Percentiles rank a stretch among this genome's conserved stretches.
phyloP scores from a whole-genome alignment of 2,329 filamentous ascomycete species.

The Fusarium sp. region DNA sequence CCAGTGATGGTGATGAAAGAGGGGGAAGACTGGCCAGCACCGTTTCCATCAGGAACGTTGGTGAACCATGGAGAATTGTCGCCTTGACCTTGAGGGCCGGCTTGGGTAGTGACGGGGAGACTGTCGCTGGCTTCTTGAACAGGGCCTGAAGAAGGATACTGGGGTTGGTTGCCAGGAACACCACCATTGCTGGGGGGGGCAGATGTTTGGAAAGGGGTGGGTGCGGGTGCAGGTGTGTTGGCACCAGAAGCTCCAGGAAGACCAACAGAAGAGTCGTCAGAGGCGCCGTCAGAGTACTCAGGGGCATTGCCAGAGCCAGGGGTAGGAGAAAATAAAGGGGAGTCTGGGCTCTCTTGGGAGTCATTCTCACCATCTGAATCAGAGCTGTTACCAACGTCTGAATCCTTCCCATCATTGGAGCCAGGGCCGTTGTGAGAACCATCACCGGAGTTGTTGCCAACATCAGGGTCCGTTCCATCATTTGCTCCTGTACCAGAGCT shows the following conservation, averaged over 20 bases:
- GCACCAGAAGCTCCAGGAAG: constrained; percentile 29
- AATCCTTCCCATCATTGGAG: constrained; percentile 4
- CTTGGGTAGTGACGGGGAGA: constrained; percentile 39
- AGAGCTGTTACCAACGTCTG: constrained; percentile 13
- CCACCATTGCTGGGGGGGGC: constrained; percentile 28
- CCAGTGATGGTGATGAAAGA: constrained; percentile 45
- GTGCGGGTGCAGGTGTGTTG: constrained; percentile 28
- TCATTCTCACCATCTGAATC: constrained; percentile 18
- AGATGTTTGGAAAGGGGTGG: constrained; percentile 33
- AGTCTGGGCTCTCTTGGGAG: constrained; percentile 16
- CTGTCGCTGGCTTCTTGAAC: constrained; percentile 39
- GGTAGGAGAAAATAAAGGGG: constrained; percentile 22
- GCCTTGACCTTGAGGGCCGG: constrained; percentile 29
- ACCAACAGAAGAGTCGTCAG: constrained; percentile 37
- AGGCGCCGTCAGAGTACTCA: constrained; percentile 36
- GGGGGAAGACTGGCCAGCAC: constrained; percentile 22
- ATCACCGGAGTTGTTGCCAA: constrained; percentile 19
- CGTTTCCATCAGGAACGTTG: constrained; percentile 20
- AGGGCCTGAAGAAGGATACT: constrained; percentile 27
- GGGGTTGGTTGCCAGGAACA: constrained; percentile 23
- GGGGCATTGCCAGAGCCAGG: constrained; percentile 42
- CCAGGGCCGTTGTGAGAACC: constrained; percentile 7
- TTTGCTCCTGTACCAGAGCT: constrained; percentile 20
- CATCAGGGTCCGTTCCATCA: constrained; percentile 16
- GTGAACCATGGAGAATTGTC: constrained; percentile 35